A percentile compares a stretch with the other conserved stretches of the same genome.
Evolutionary conservation across 2,329 filamentous ascomycete species (phyloP).

Genomic region (Chalara sp.): DNA sequence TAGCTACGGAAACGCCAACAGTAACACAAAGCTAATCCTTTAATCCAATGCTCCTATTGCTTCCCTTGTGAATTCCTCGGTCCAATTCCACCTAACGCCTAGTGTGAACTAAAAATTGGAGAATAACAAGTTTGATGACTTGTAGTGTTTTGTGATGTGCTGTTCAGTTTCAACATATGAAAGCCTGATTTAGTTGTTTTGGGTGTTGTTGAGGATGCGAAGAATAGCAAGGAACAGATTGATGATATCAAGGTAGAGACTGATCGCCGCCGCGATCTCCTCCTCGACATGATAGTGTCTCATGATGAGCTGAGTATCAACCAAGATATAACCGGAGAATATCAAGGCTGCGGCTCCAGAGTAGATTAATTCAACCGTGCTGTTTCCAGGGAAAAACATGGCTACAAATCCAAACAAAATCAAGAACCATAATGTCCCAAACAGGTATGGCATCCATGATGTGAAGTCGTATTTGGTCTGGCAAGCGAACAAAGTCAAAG

Average conservation of each 20-base stretch:
- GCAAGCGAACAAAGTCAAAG: constrained; percentile 83
- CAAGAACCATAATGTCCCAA: constrained; percentile 82
- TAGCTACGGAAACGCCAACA: too few species aligned
- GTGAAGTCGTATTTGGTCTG: constrained; percentile 99
- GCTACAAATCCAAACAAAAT: constrained; percentile 91
- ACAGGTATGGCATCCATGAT: constrained; percentile 91
- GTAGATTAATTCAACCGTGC: constrained; percentile 78
- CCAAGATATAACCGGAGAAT: constrained; percentile 90
- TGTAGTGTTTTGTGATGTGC: too few species aligned
- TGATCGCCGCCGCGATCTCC: constrained; percentile 93
- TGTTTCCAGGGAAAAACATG: constrained; percentile 79
- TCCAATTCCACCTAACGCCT: too few species aligned
- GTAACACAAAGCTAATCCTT: too few species aligned
- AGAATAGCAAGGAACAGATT: constrained; percentile 96
- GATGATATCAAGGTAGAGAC: constrained; percentile 91
- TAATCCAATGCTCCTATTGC: too few species aligned
- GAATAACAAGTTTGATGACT: too few species aligned
- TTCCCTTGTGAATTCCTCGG: too few species aligned
- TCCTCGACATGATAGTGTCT: constrained; percentile 96
- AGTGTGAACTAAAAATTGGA: too few species aligned
- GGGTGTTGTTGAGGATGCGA: constrained; percentile 87
- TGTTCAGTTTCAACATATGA: too few species aligned
- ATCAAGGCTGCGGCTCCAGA: constrained; percentile 75
- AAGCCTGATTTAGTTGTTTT: constrained; percentile 63
- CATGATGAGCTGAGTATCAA: constrained; percentile 94